Conservation (phyloP, 352 stramenopile species). For the Phytophthora kernoviae region DNA sequence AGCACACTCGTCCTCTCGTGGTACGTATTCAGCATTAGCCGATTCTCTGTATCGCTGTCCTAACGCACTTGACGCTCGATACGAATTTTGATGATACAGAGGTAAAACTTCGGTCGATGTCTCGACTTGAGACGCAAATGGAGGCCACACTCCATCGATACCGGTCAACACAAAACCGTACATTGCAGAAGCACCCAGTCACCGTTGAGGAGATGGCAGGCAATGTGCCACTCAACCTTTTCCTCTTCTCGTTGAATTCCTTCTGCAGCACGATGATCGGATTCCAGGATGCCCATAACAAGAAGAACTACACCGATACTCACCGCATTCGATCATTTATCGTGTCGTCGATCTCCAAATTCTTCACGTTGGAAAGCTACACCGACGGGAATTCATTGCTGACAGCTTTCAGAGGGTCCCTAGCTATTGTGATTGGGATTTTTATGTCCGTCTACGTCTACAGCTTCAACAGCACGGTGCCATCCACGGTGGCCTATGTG, state of each 20-base stretch:
- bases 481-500: conserved; percentile 63
- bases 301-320: conserved; percentile 53
- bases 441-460: conserved; percentile 82
- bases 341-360: conserved; percentile 39
- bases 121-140: conserved; percentile 65
- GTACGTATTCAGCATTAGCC: conserved; percentile 30
- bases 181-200: conserved; percentile 50
- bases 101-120: conserved; percentile 53
- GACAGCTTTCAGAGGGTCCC: conserved; percentile 55
- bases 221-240: conserved; percentile 80
- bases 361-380: conserved; percentile 59
- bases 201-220: conserved; percentile 67
- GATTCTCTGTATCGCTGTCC: background rate
- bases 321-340: conserved; percentile 62
- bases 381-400: conserved; percentile 44
- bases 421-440: conserved; percentile 67
- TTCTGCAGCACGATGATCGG: conserved; percentile 78
- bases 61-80: conserved; percentile 1
- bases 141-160: conserved; percentile 69
- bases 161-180: conserved; percentile 60
- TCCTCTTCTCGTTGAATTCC: conserved; percentile 82
- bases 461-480: conserved; percentile 62
- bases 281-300: conserved; percentile 71
- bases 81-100: conserved; percentile 22
- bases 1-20: conserved; percentile 49